These are phyloP conservation scores for Articulospora tetracladia DNA, from an alignment of 495 filamentous ascomycete species.

Conservation along the genomic window DNA sequence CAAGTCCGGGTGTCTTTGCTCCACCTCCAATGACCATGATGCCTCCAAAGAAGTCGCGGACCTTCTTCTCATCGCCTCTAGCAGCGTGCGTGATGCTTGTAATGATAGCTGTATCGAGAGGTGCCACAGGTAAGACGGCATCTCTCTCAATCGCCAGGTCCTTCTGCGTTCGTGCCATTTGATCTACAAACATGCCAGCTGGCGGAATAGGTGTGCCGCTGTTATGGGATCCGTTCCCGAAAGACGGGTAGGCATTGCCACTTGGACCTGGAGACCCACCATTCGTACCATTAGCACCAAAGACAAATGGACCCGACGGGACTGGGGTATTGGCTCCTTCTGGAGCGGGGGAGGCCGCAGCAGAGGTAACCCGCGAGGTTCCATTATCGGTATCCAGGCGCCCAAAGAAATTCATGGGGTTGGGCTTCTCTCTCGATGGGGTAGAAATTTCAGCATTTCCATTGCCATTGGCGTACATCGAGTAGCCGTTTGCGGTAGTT, in stretches of 20 bases:
- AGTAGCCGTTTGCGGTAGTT: conserved; percentile 18
- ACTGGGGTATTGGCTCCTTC: conserved; percentile 69
- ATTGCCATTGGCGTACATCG: conserved; percentile 8
- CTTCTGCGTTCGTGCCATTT: conserved; percentile 41
- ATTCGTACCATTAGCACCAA: conserved; percentile 36
- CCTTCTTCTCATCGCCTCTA: conserved; percentile 85
- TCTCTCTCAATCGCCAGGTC: conserved; percentile 66
- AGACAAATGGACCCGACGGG: conserved; percentile 49
- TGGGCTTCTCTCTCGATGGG: conserved; percentile 48
- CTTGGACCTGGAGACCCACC: conserved; percentile 42
- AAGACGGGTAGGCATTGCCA: conserved; percentile 21
- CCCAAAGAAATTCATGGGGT: conserved; percentile 51
- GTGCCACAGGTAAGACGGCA: conserved; percentile 71
- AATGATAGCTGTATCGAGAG: conserved; percentile 86
- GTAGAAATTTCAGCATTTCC: conserved; percentile 37
- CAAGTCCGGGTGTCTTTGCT: conserved; percentile 72
- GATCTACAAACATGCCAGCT: conserved; percentile 25
- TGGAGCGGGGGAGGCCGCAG: conserved; percentile 80
- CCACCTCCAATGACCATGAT: conserved; percentile 97
- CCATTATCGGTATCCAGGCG: conserved; percentile 46
- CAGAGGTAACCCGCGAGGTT: conserved; percentile 75
- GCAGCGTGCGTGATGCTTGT: conserved; percentile 83
- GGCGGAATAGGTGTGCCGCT: conserved; percentile 25
- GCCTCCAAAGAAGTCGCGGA: conserved; percentile 83
- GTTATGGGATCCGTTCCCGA: conserved; percentile 26